Evolutionary conservation across 768 basidiomycete genomes (phyloP), one percentile per base, ranked within the genome.

Genomic region (Cyclocybe cylindracea): DNA sequence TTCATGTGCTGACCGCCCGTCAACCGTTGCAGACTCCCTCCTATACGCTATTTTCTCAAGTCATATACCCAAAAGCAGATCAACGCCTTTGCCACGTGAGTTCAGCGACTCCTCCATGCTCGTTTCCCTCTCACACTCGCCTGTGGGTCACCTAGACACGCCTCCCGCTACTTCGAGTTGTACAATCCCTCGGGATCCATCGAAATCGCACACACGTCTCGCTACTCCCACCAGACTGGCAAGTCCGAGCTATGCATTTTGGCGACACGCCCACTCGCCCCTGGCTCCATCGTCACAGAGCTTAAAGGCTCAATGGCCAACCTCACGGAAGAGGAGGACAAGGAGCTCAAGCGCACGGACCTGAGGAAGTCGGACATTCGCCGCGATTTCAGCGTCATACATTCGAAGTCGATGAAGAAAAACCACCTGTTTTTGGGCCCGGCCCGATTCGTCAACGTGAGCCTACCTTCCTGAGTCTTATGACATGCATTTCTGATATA

Each of bases 1-100:
- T 42, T 18, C 36, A 24, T 24, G 31, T 51, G 24, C 61, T 63
- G 53, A 62, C 53, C 51, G 29, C 50, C 16, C 47, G 44, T 41
- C 43, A 42, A 58, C 50, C 58, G 54, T 60, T 53, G 53, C 65
- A 93, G 91, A 53, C 79, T 94, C 48, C 72, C 79, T 52, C 72
- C 89, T 59, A 83, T 94, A 66, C 85, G 85, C 57, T 89, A 87
- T 66, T 91, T 89, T 70, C 78, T 89, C 67, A 83, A 82, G 66
- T 70, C 71, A 59, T 89, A 88, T 69, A 83, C 79, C 61, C 86
- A 89, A 75, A 86, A 89, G 61, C 90, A 94, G 75, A 84, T 91
- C 66, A 92, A 93, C 74, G 90, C 91, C 48, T 94, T 93, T 67
- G 86, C 91, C 72, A 94, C 91, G 91, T 93, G 80, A 72, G 91